Evolutionary conservation across 2,329 filamentous ascomycete genomes (phyloP).

Genomic region (Venturiaceae sp.): DNA sequence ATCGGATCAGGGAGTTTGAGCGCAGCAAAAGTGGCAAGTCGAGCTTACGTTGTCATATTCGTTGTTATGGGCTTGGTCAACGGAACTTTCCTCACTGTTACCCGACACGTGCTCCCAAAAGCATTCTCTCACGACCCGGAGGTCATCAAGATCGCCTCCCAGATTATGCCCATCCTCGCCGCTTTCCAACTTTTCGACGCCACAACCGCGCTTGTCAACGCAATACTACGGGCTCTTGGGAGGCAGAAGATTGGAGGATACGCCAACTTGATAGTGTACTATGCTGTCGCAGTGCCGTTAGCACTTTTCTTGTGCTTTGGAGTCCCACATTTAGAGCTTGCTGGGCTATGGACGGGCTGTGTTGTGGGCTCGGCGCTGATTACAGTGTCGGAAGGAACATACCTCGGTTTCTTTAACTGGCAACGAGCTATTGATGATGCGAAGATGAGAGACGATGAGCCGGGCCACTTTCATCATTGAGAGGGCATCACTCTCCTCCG

Average conservation of each 20-base stretch:
- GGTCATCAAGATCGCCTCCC: slow-evolving; percentile 22
- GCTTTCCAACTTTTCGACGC: slow-evolving; percentile 29
- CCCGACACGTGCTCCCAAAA: slow-evolving; percentile 21
- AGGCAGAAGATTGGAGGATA: slow-evolving; percentile 28
- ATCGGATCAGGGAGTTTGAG: slow-evolving; percentile 25
- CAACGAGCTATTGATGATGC: slow-evolving; percentile 21
- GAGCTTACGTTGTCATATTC: slow-evolving; percentile 23
- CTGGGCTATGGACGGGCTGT: slow-evolving; percentile 27
- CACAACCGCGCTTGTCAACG: slow-evolving; percentile 25
- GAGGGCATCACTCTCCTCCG: neutral
- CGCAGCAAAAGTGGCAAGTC: slow-evolving; percentile 23
- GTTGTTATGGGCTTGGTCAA: slow-evolving; percentile 24
- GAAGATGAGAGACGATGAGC: slow-evolving; percentile 16
- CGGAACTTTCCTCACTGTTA: slow-evolving; percentile 19
- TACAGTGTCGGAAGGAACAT: slow-evolving; percentile 21
- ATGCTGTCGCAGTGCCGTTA: slow-evolving; percentile 26
- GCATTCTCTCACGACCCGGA: slow-evolving; percentile 25
- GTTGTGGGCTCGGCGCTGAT: slow-evolving; percentile 23
- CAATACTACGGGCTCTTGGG: slow-evolving; percentile 25
- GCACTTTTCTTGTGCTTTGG: slow-evolving; percentile 25
- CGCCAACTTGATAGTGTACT: slow-evolving; percentile 27
- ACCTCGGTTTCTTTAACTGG: slow-evolving; percentile 22
- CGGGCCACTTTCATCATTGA: neutral
- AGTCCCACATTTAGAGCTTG: slow-evolving; percentile 22
- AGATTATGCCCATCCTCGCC: slow-evolving; percentile 24